Percentiles rank a stretch among this genome's conserved stretches.
phyloP scores from a whole-genome alignment of 768 basidiomycete genomes.

The Leccinum rimulosum region DNA sequence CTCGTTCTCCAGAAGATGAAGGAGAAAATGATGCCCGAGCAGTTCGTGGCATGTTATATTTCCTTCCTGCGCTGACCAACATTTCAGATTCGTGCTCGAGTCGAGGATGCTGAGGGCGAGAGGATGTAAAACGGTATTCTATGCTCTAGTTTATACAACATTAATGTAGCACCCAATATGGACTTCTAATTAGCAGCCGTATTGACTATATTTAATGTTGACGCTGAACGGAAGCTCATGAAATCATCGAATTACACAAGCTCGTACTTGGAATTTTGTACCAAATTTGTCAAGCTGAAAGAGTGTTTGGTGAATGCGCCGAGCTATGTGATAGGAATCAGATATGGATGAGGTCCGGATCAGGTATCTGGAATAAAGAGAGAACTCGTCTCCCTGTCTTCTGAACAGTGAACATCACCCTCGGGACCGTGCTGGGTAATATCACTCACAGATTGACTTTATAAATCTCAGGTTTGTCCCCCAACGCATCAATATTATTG shows the following conservation, averaged over 20 bases:
- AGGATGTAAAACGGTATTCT: constrained; percentile 52
- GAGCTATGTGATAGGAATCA: constrained; percentile 69
- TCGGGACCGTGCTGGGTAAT: neutral
- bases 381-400: constrained; percentile 40
- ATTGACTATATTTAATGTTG: constrained; percentile 13
- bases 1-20: constrained; percentile 77
- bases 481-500: constrained; percentile 42
- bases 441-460: constrained; percentile 50
- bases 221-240: constrained; percentile 1
- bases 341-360: constrained; percentile 54
- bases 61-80: constrained; percentile 6
- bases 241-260: constrained; percentile 49
- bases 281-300: constrained; percentile 37
- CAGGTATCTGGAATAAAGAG: constrained; percentile 49
- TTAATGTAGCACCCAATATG: constrained; percentile 4
- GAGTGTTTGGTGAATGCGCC: constrained; percentile 57
- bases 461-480: constrained; percentile 43
- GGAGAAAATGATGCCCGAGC: constrained; percentile 50
- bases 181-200: constrained; percentile 14
- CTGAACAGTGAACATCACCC: constrained; percentile 7
- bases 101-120: constrained; percentile 65
- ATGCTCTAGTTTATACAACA: constrained; percentile 26
- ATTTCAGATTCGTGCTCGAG: constrained; percentile 52
- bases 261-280: constrained; percentile 43
- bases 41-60: constrained; percentile 39